Percentiles rank a stretch among this genome's conserved stretches.
These are phyloP conservation scores for Aphanomyces astaci DNA, from an alignment of 352 stramenopile species.

Conservation along the genomic window DNA sequence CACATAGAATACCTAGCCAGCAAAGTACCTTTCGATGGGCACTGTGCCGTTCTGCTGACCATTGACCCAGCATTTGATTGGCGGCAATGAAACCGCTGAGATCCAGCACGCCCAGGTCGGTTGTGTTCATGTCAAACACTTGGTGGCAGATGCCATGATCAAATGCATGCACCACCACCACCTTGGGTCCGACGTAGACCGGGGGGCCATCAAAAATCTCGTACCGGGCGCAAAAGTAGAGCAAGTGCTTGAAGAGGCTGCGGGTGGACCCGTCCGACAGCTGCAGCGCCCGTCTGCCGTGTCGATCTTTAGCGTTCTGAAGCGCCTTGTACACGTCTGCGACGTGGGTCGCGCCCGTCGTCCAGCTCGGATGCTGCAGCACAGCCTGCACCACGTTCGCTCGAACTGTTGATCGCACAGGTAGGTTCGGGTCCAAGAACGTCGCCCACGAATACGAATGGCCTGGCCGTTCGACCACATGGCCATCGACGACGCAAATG, in stretches of 20 bases:
- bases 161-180: not conserved
- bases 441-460: not conserved
- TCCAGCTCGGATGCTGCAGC: too few relatives aligned
- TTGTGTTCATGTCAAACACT: not conserved
- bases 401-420: not conserved
- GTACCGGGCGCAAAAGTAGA: slow-evolving; percentile 4
- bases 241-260: not conserved
- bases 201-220: not conserved
- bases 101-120: not conserved
- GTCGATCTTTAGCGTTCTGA: not conserved
- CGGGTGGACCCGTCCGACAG: not conserved
- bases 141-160: not conserved
- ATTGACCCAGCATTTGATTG: not conserved
- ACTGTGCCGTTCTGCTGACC: not conserved
- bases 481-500: not conserved
- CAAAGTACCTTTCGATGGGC: not conserved
- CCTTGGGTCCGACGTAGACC: not conserved
- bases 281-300: not conserved
- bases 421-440: not conserved
- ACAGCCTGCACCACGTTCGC: not conserved
- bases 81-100: not conserved
- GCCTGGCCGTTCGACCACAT: not conserved
- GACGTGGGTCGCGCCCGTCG: not conserved
- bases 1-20: not conserved
- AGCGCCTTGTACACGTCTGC: not conserved